These are phyloP conservation scores for Verticillium isaacii DNA, from an alignment of 2,329 filamentous ascomycete genomes.

Conservation along the genomic window DNA sequence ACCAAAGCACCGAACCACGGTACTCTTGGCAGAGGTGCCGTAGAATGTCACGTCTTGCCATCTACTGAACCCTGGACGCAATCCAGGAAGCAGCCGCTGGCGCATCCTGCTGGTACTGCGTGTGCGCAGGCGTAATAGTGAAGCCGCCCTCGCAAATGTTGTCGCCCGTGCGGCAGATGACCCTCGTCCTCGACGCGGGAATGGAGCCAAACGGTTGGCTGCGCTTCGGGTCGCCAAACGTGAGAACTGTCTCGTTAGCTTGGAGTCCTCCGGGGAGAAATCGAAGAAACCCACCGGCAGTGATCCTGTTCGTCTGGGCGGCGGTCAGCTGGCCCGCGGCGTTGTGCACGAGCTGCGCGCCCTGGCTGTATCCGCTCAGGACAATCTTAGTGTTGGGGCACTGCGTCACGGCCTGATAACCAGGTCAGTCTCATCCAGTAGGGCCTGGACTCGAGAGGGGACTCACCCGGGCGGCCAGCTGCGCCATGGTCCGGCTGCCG, in stretches of 20 bases:
- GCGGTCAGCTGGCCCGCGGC: conserved; percentile 30
- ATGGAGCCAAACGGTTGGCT: neutral
- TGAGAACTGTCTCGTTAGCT: conserved; percentile 9
- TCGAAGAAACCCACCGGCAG: conserved; percentile 14
- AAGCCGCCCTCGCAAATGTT: conserved; percentile 23
- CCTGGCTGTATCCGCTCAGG: conserved; percentile 42
- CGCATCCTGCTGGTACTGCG: conserved; percentile 23
- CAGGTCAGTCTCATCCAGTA: conserved; percentile 2
- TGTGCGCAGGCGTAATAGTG: conserved; percentile 19
- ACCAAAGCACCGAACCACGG: neutral
- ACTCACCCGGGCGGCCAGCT: neutral
- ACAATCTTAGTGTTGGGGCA: conserved; percentile 42
- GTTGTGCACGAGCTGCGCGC: conserved; percentile 35
- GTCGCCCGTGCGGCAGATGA: conserved; percentile 27
- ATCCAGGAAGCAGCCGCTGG: conserved; percentile 21
- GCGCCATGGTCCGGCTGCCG: conserved; percentile 37
- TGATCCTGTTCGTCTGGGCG: conserved; percentile 23
- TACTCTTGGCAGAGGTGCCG: no score
- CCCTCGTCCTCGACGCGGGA: conserved; percentile 6
- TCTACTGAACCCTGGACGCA: conserved; percentile 8
- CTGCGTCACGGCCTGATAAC: conserved; percentile 27
- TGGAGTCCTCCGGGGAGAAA: conserved; percentile 1
- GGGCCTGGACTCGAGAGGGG: neutral
- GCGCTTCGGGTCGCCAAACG: conserved; percentile 12
- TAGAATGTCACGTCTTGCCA: no score